Evolutionary conservation across 208 protist species (phyloP).

Genomic region (Endotrypanum monterogeii): DNA sequence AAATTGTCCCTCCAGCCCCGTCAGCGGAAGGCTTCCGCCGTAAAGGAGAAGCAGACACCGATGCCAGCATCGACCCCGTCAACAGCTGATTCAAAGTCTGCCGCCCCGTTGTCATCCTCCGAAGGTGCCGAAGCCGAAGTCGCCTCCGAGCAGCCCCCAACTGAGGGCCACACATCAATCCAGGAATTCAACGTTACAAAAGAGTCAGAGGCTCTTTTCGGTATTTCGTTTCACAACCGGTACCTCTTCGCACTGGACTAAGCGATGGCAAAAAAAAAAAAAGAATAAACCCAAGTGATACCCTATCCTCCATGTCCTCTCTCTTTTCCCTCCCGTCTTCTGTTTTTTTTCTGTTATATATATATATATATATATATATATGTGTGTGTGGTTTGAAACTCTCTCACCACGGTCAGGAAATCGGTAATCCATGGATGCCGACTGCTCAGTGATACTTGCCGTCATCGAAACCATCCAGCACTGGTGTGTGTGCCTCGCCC

Average conservation of each 20-base stretch:
- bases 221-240: constrained; percentile 87
- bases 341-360: too few species aligned
- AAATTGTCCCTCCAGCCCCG: constrained; percentile 72
- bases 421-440: too few species aligned
- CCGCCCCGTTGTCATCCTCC: not conserved
- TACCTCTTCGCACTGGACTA: constrained; percentile 89
- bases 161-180: not conserved
- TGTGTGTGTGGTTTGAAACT: too few species aligned
- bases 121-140: not conserved
- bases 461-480: too few species aligned
- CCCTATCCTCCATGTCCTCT: not conserved
- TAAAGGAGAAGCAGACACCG: not conserved
- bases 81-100: not conserved
- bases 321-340: not conserved
- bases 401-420: too few species aligned
- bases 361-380: too few species aligned
- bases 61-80: not conserved
- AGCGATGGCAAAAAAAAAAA: not conserved
- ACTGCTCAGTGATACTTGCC: too few species aligned
- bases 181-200: constrained; percentile 86
- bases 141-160: not conserved
- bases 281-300: not conserved
- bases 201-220: constrained; percentile 79
- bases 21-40: not conserved
- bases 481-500: too few species aligned